Conservation (phyloP, 2,329 filamentous ascomycete genomes). For the Paraphoma chrysanthemicola region DNA sequence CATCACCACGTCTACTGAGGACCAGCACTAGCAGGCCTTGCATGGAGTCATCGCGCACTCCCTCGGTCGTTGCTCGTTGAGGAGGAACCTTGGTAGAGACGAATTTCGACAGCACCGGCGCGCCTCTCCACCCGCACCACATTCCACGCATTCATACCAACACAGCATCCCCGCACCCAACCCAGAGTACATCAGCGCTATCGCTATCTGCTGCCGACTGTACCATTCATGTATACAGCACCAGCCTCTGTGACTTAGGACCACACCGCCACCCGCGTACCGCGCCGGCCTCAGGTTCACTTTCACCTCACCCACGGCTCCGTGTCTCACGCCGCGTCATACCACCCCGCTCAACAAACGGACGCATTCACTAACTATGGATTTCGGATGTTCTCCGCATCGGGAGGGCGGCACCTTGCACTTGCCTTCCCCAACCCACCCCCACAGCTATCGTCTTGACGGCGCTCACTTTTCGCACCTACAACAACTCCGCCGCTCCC, state of each 20-base stretch:
- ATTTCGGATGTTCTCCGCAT: constrained; percentile 59
- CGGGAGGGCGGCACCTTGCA: constrained; percentile 78
- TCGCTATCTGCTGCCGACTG: constrained; percentile 37
- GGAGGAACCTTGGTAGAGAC: constrained; percentile 30
- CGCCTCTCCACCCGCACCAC: neutral
- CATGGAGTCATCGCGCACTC: constrained; percentile 38
- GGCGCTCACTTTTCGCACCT: constrained; percentile 73
- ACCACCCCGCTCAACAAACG: constrained; percentile 5
- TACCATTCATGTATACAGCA: constrained; percentile 28
- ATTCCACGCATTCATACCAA: constrained; percentile 35
- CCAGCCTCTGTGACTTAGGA: constrained; percentile 10
- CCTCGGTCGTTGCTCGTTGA: constrained; percentile 41
- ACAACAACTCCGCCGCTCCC: constrained; percentile 81
- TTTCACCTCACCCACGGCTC: constrained; percentile 5
- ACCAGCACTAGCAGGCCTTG: constrained; percentile 33
- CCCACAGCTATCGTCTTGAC: constrained; percentile 79
- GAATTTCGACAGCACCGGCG: constrained; percentile 16
- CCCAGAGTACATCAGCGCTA: constrained; percentile 16
- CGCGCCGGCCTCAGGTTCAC: constrained; percentile 5
- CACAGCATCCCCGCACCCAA: constrained; percentile 3
- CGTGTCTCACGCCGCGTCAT: constrained; percentile 7
- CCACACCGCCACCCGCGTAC: neutral
- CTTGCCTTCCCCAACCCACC: constrained; percentile 78
- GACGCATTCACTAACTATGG: constrained; percentile 43
- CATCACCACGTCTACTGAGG: constrained; percentile 15